Base-by-base conservation (phyloP, 2,329 filamentous ascomycete genomes). In the Cladorrhinum sp. region DNA sequence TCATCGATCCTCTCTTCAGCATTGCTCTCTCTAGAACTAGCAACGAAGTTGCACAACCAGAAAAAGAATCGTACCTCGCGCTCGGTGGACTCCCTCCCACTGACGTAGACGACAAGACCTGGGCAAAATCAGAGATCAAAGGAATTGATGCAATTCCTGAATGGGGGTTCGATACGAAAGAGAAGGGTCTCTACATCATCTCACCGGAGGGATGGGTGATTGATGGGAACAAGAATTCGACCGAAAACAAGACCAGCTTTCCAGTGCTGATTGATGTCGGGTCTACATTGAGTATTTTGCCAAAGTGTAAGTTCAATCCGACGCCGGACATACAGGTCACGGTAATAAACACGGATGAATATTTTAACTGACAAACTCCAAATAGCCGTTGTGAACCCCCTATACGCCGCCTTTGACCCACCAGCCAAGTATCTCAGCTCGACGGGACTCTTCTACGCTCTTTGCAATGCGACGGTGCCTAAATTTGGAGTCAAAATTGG, bases 81-180 rank as follows among this genome's bases (percentile, higher is more conserved):
- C 70, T 84, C 0, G 80, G 81, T 2, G 80, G 79, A 9, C 70
- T 83, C 4, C 79, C 81, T 1, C 74, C 78, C 1, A 74, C 82
- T 7, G 57, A 66, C 2, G 68, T 66, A 8, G 67, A 71, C 10
- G 63, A 67, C 10, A n/a, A 32, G 1, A 67, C 61, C 13, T 71
- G 69, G 66, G 66, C 66, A 0, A 51, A 59, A 22, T 68, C 69
- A 16, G 66, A 68, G 5, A 71, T 72, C 16, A 58, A 66, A 55
- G 55, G 57, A 25, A 68, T 71, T 55, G 49, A 54, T 8, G 57
- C 61, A 3, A 32, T 67, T n/a, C 58, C 61, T 20, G 57, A 61
- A 8, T 67, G 63, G 64, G 59, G 54, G 2, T 45, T 64, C 9
- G 59, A 60, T n/a, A 58, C 62, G 29, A 57, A 64, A 8, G 67